A percentile compares a stretch with the other conserved stretches of the same genome.
These are phyloP conservation scores for Rhynchosporium secalis DNA, from an alignment of 2,329 filamentous ascomycete genomes.

Conservation along the genomic window DNA sequence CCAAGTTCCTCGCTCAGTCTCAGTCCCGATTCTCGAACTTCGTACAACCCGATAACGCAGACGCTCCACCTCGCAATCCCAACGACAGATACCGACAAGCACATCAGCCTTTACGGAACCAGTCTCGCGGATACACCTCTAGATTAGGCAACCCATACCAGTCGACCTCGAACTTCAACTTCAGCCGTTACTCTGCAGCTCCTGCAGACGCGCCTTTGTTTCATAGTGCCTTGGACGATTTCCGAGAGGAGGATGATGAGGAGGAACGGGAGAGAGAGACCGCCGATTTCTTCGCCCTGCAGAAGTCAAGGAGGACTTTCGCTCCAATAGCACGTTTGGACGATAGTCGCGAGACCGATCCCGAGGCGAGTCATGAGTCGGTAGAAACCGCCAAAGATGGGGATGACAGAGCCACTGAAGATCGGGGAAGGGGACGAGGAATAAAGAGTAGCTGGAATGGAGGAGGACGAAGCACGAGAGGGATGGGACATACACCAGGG, in stretches of 20 bases:
- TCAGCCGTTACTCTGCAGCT: slow-evolving; percentile 72
- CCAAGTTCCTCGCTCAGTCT: slow-evolving; percentile 92
- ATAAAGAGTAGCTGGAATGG: slow-evolving; percentile 68
- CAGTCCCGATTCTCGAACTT: slow-evolving; percentile 83
- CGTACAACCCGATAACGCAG: slow-evolving; percentile 57
- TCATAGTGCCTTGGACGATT: slow-evolving; percentile 86
- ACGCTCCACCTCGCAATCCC: slow-evolving; percentile 41
- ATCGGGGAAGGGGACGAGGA: slow-evolving; percentile 48
- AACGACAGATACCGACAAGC: slow-evolving; percentile 37
- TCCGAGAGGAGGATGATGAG: slow-evolving; percentile 90
- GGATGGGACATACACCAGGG: slow-evolving; percentile 33
- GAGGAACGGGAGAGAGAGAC: slow-evolving; percentile 87
- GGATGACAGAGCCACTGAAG: slow-evolving; percentile 46
- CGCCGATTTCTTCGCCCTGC: slow-evolving; percentile 90
- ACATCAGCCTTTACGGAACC: slow-evolving; percentile 32
- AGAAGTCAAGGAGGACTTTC: slow-evolving; percentile 85
- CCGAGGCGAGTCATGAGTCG: slow-evolving; percentile 61
- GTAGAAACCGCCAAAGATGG: slow-evolving; percentile 55
- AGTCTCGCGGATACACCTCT: slow-evolving; percentile 34
- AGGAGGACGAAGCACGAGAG: slow-evolving; percentile 36
- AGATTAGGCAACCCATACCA: slow-evolving; percentile 75
- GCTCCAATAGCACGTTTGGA: slow-evolving; percentile 73
- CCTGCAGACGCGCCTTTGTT: slow-evolving; percentile 87
- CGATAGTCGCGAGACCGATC: slow-evolving; percentile 82
- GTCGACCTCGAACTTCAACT: slow-evolving; percentile 69